Conservation (phyloP, 2,329 filamentous ascomycete genomes). For the Aspergillus sclerotialis region DNA sequence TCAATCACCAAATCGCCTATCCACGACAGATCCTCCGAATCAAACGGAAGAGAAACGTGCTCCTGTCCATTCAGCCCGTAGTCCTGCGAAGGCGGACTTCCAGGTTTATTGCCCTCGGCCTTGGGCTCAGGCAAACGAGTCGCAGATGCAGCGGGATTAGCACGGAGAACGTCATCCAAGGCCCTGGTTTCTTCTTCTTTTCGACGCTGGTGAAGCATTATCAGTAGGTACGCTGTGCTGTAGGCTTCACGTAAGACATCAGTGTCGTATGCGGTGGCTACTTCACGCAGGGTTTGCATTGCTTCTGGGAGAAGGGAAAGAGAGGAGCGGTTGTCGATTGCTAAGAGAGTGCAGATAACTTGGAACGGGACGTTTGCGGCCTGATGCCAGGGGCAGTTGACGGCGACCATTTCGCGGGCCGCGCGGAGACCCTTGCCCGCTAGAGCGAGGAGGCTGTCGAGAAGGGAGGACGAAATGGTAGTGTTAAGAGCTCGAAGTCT, state of each 20-base stretch:
- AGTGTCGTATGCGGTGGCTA: conserved; percentile 40
- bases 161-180: conserved; percentile 34
- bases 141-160: conserved; percentile 24
- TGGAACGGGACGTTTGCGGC: conserved; percentile 56
- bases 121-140: not conserved
- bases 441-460: conserved; percentile 44
- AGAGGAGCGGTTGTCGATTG: conserved; percentile 47
- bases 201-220: conserved; percentile 45
- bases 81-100: not conserved
- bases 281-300: conserved; percentile 41
- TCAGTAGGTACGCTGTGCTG: conserved; percentile 48
- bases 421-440: conserved; percentile 40
- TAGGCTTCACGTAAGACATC: conserved; percentile 47
- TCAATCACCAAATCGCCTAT: conserved; percentile 39
- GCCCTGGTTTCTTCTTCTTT: conserved; percentile 39
- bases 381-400: conserved; percentile 51
- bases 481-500: conserved; percentile 47
- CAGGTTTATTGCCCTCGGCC: not conserved
- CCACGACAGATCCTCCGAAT: conserved; percentile 33
- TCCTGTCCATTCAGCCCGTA: not conserved
- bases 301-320: conserved; percentile 45
- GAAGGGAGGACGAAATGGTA: conserved; percentile 36
- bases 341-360: conserved; percentile 49
- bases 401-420: conserved; percentile 40
- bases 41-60: conserved; percentile 15